Evolutionary conservation across 2,329 filamentous ascomycete genomes (phyloP).

Genomic region (Calonectria pauciramosa): DNA sequence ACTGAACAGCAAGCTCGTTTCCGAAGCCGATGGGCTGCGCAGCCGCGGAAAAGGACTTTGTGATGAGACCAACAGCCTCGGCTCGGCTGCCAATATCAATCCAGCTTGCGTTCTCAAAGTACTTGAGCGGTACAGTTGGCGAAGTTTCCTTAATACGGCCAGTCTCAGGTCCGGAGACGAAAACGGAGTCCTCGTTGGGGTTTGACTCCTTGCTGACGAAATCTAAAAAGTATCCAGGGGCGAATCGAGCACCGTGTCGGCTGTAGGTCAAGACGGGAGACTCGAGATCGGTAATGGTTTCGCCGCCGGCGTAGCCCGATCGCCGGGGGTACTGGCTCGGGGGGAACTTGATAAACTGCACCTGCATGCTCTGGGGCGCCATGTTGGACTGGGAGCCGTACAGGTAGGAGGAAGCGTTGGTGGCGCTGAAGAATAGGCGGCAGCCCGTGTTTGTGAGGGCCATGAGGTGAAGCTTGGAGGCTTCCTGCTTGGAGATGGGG

Average conservation of each 20-base stretch:
- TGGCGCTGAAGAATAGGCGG: slow-evolving; percentile 92
- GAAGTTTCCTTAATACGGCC: slow-evolving; percentile 80
- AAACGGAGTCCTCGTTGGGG: slow-evolving; percentile 76
- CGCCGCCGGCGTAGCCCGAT: slow-evolving; percentile 50
- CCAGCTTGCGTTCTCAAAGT: slow-evolving; percentile 85
- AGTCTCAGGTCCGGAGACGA: slow-evolving; percentile 89
- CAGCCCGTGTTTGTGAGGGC: slow-evolving; percentile 92
- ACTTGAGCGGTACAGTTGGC: slow-evolving; percentile 68
- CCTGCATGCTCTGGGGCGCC: slow-evolving; percentile 94
- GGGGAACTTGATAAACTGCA: slow-evolving; percentile 97
- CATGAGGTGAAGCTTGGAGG: slow-evolving; percentile 88
- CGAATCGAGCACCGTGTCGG: slow-evolving; percentile 72
- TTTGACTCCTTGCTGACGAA: slow-evolving; percentile 77
- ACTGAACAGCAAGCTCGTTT: slow-evolving; percentile 97
- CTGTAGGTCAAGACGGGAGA: slow-evolving; percentile 65
- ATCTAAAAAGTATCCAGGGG: slow-evolving; percentile 92
- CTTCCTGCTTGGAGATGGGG: slow-evolving; percentile 83
- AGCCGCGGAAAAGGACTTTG: slow-evolving; percentile 78
- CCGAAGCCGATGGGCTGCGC: slow-evolving; percentile 83
- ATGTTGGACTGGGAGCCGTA: slow-evolving; percentile 71
- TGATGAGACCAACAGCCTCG: slow-evolving; percentile 84
- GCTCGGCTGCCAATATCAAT: slow-evolving; percentile 80
- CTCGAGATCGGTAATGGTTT: slow-evolving; percentile 60
- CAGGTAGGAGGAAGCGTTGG: slow-evolving; percentile 79
- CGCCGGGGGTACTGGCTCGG: slow-evolving; percentile 62